These are phyloP conservation scores for Xylariaceae sp. DNA, from an alignment of 2,329 filamentous ascomycete species.

Conservation along the genomic window DNA sequence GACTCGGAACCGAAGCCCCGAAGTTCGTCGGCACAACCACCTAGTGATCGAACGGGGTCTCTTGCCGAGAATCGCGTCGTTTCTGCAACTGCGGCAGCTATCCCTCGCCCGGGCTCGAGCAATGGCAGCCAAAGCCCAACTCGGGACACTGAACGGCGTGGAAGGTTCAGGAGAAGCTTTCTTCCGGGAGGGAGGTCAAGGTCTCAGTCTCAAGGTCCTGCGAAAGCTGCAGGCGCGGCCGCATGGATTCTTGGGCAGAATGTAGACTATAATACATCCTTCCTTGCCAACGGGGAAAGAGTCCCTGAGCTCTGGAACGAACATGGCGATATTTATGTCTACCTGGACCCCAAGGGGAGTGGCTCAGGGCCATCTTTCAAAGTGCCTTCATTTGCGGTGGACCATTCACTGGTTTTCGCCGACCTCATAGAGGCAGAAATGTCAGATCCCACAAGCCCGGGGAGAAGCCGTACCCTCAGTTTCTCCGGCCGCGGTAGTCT, in stretches of 20 bases:
- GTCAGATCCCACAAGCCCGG: slow-evolving; percentile 35
- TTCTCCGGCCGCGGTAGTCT: slow-evolving; percentile 53
- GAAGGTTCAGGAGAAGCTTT: slow-evolving; percentile 57
- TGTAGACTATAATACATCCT: slow-evolving; percentile 58
- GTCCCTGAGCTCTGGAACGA: slow-evolving; percentile 70
- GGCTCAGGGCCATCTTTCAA: slow-evolving; percentile 62
- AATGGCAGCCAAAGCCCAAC: slow-evolving; percentile 49
- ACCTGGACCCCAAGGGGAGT: slow-evolving; percentile 55
- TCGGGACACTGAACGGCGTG: slow-evolving; percentile 39
- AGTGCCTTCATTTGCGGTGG: slow-evolving; percentile 56
- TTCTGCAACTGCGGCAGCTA: slow-evolving; percentile 28
- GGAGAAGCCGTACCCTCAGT: slow-evolving; percentile 44
- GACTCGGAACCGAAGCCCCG: slow-evolving; percentile 44
- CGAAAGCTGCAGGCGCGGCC: slow-evolving; percentile 30
- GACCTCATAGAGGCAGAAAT: slow-evolving; percentile 54
- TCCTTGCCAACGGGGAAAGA: slow-evolving; percentile 58
- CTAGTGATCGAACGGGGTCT: slow-evolving; percentile 30
- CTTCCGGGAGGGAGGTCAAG: slow-evolving; percentile 55
- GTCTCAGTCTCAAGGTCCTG: slow-evolving; percentile 49
- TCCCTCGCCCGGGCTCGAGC: slow-evolving; percentile 40
- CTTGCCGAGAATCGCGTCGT: slow-evolving; percentile 39
- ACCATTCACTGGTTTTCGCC: slow-evolving; percentile 57
- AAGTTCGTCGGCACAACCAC: slow-evolving; percentile 53
- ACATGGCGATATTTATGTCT: slow-evolving; percentile 58
- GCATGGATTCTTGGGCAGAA: slow-evolving; percentile 61